phyloP scores from a whole-genome alignment of 495 filamentous ascomycete genomes.

The Aspergillus incahuasiensis region DNA sequence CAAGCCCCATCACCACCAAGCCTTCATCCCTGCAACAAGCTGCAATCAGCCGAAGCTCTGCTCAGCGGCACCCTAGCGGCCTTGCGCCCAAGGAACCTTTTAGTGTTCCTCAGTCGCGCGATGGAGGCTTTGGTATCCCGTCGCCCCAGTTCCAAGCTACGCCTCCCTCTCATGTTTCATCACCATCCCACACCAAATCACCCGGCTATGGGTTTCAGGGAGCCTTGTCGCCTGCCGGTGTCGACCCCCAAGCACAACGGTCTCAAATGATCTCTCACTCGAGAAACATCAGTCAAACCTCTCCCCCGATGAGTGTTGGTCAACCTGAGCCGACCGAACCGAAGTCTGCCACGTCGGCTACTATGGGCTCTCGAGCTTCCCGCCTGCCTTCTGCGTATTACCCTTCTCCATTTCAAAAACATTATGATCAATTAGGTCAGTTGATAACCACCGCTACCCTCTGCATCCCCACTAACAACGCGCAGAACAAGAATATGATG shows the following conservation, averaged over 20 bases:
- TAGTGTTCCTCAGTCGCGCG: conserved; percentile 48
- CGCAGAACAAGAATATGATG: conserved; percentile 99
- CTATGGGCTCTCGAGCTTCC: conserved; percentile 26
- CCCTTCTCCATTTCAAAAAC: conserved; percentile 81
- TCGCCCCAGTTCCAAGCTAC: conserved; percentile 69
- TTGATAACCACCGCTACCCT: conserved; percentile 4
- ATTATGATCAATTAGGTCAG: conserved; percentile 98
- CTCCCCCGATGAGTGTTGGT: conserved; percentile 40
- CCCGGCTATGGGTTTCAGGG: conserved; percentile 66
- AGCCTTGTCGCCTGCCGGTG: conserved; percentile 62
- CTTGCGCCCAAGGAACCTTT: conserved; percentile 70
- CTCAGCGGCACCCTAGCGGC: conserved; percentile 63
- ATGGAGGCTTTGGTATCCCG: conserved; percentile 43
- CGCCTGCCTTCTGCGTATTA: conserved; percentile 60
- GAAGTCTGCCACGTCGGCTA: conserved; percentile 25
- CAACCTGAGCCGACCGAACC: conserved; percentile 36
- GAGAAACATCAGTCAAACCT: conserved; percentile 35
- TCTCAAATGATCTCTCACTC: conserved; percentile 46
- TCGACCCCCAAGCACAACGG: conserved; percentile 54
- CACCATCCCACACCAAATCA: conserved; percentile 66
- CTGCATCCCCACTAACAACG: conserved; percentile 2
- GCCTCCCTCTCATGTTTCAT: conserved; percentile 75
- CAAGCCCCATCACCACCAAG: conserved; percentile 44
- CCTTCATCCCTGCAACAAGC: conserved; percentile 67
- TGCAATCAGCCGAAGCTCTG: conserved; percentile 64